Evolutionary conservation across 1,139 yeast genomes (phyloP).

Genomic region (Candida albicans): DNA sequence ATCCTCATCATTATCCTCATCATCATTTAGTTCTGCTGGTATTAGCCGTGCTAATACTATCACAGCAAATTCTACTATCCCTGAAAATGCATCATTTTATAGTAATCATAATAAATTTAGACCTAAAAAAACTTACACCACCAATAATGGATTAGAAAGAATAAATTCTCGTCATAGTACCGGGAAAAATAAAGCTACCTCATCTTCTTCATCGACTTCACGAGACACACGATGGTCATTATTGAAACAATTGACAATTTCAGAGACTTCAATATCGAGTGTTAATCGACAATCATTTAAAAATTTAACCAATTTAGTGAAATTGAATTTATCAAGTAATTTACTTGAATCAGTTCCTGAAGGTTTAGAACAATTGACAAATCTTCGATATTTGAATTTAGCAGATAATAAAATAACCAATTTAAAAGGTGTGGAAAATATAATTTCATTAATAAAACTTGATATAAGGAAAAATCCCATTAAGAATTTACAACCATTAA

Average conservation of each 20-base stretch:
- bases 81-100: too few relatives aligned
- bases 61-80: too few relatives aligned
- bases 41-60: constrained; percentile 27
- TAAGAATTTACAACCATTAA: neutral
- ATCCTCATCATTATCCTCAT: constrained; percentile 10
- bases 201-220: constrained; percentile 23
- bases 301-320: constrained; percentile 51
- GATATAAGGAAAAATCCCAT: constrained; percentile 45
- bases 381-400: constrained; percentile 55
- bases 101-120: too few relatives aligned
- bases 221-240: constrained; percentile 52
- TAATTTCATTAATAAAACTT: constrained; percentile 41
- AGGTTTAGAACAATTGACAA: constrained; percentile 49
- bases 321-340: constrained; percentile 59
- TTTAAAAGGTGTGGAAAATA: neutral
- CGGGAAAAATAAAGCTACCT: neutral
- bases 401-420: constrained; percentile 51
- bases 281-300: constrained; percentile 49
- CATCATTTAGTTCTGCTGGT: constrained; percentile 17
- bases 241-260: constrained; percentile 56
- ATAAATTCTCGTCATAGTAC: constrained; percentile 7
- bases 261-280: constrained; percentile 52
- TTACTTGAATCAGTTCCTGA: constrained; percentile 50
- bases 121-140: too few relatives aligned
- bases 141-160: constrained; percentile 11